Base-by-base conservation (phyloP, 1,284 basidiomycete genomes). In the Puccinia hordei region DNA sequence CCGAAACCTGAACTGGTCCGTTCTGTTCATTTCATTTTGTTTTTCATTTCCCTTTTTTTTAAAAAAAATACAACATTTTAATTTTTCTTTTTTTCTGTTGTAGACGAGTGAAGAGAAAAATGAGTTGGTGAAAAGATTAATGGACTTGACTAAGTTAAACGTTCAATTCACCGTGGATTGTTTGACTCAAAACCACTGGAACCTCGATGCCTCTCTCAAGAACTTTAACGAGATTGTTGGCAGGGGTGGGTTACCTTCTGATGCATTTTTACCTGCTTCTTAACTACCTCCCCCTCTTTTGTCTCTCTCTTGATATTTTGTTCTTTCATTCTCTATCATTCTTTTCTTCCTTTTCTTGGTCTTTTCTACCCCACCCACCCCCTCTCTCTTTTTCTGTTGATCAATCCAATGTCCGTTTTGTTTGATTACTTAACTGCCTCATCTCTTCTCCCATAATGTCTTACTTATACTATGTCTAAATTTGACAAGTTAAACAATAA, bases 141-240 rank as follows among this genome's bases (percentile, higher is more conserved):
- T 89, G 83, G 88, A 89, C 75, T 88, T 89, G 65, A 95, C 94
- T 0, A 88, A 90, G 17, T 87, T 97, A 84, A 95, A 92, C 83
- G 89, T 89, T 13, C 88, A 89, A 82, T 95, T 90, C 84, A 89
- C 92, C 0, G 87, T 91, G n/a, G 91, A 95, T 82, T 95, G 94
- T 84, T 86, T 96, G 81, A 88, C 89, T 82, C 90, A 90, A 79
- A 95, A 94, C 84, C 90, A 87, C 17, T 96, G 93, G 93, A 89
- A 93, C 84, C 82, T 92, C 57, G 90, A 90, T 57, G 88, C 88
- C 81, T 94, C 94, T 0, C 85, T 93, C 53, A 88, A 88, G 74
- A 95, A 95, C 84, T 96, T 93, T 85, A 90, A 93, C 83, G 89
- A 92, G 82, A 84, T 87, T 66, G 83, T 83, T 1, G 13, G 19